Conservation (phyloP, 768 basidiomycete genomes). For the Cantharellus anzutake region DNA sequence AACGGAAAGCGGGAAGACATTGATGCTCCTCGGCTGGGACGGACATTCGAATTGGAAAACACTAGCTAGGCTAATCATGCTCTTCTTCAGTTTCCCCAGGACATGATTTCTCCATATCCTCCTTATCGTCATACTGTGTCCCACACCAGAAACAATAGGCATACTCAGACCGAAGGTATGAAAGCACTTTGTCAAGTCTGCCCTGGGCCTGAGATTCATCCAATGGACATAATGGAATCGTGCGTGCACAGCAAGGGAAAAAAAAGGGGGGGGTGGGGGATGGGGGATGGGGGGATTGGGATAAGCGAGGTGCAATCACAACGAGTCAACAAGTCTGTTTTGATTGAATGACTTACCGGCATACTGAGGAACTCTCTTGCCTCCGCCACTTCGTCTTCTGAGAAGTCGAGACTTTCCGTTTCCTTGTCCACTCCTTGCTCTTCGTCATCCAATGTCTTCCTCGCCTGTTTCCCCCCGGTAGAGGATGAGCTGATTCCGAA, state of each 20-base stretch:
- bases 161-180: constrained; percentile 54
- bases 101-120: constrained; percentile 44
- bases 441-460: neutral
- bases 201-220: constrained; percentile 38
- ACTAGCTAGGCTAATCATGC: constrained; percentile 33
- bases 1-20: too few species aligned
- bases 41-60: too few species aligned
- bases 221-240: neutral
- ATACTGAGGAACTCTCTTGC: neutral
- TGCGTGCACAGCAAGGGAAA: neutral
- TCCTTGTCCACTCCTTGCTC: neutral
- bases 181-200: constrained; percentile 43
- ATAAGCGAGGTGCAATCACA: neutral
- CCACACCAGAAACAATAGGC: constrained; percentile 85
- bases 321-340: too few species aligned
- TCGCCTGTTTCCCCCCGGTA: neutral
- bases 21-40: too few species aligned
- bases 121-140: constrained; percentile 40
- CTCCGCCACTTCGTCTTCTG: neutral
- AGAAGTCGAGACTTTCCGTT: neutral
- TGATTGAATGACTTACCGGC: neutral
- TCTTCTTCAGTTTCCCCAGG: constrained; percentile 61
- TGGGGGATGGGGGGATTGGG: neutral
- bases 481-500: constrained; percentile 2
- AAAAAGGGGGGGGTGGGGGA: neutral